phyloP scores from a whole-genome alignment of 345 rosid species.

The Ailanthus altissimus region DNA sequence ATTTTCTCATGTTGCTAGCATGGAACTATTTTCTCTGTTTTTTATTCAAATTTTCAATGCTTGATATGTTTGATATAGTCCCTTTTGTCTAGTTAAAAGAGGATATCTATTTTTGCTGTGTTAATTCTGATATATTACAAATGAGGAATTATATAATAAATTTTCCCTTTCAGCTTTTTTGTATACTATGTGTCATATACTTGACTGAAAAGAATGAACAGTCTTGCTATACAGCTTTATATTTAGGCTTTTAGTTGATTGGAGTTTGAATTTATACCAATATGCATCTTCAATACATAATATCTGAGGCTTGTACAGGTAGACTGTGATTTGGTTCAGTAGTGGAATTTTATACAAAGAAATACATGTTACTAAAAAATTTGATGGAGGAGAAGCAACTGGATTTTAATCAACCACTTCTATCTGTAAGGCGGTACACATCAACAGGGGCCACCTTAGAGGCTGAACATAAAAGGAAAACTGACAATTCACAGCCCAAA shows the following conservation, averaged over 20 bases:
- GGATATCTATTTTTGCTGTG: neutral
- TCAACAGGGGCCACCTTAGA: conserved; percentile 36
- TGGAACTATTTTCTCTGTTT: neutral
- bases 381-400: conserved; percentile 82
- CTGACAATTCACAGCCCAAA: conserved; percentile 37
- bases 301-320: conserved; percentile 8
- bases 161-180: no score
- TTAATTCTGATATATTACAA: conserved; percentile 12
- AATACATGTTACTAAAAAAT: conserved; percentile 39
- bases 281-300: neutral
- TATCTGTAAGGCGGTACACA: conserved; percentile 70
- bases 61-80: neutral
- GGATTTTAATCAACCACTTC: conserved; percentile 74
- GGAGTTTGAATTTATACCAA: neutral
- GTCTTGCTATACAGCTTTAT: neutral
- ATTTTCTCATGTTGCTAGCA: no score
- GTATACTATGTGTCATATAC: no score
- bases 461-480: conserved; percentile 44
- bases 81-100: neutral
- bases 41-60: neutral
- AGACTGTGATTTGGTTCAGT: conserved; percentile 21
- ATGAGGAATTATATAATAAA: no score
- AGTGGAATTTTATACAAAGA: conserved; percentile 29
- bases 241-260: neutral
- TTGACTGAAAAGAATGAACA: neutral